These are phyloP conservation scores for Chalaropsis ovoidea DNA, from an alignment of 2,329 filamentous ascomycete genomes.

Conservation along the genomic window DNA sequence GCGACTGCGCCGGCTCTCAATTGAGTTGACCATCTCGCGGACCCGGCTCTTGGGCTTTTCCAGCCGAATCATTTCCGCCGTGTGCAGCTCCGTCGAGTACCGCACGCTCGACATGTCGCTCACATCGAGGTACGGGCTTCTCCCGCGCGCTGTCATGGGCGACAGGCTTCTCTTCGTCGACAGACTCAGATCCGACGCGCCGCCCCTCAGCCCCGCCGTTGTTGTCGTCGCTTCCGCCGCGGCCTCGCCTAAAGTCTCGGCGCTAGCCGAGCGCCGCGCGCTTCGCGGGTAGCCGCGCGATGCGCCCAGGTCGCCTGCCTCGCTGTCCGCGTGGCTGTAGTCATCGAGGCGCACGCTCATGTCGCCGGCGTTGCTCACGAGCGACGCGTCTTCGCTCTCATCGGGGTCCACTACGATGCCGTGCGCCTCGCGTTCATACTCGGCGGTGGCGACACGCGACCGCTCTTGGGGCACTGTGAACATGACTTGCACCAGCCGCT, in stretches of 20 bases:
- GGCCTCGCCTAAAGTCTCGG: neutral
- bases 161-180: slow-evolving; percentile 18
- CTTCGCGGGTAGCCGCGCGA: neutral
- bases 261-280: neutral
- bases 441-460: slow-evolving; percentile 80
- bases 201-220: slow-evolving; percentile 12
- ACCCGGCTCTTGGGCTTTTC: slow-evolving; percentile 40
- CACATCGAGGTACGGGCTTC: slow-evolving; percentile 19
- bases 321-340: slow-evolving; percentile 8
- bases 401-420: slow-evolving; percentile 22
- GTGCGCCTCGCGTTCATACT: slow-evolving; percentile 34
- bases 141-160: slow-evolving; percentile 16
- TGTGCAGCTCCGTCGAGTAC: slow-evolving; percentile 27
- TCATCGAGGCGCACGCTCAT: slow-evolving; percentile 15
- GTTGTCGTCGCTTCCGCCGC: neutral
- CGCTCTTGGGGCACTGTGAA: slow-evolving; percentile 86
- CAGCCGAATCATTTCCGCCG: slow-evolving; percentile 40
- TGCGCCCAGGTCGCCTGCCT: slow-evolving; percentile 4
- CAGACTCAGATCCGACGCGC: slow-evolving; percentile 8
- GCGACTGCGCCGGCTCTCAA: slow-evolving; percentile 40
- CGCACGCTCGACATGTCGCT: slow-evolving; percentile 20
- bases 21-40: slow-evolving; percentile 46
- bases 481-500: slow-evolving; percentile 68
- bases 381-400: slow-evolving; percentile 19
- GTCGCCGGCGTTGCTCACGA: slow-evolving; percentile 23